phyloP scores from a whole-genome alignment of 768 basidiomycete species.

The Lentinus brumalis region DNA sequence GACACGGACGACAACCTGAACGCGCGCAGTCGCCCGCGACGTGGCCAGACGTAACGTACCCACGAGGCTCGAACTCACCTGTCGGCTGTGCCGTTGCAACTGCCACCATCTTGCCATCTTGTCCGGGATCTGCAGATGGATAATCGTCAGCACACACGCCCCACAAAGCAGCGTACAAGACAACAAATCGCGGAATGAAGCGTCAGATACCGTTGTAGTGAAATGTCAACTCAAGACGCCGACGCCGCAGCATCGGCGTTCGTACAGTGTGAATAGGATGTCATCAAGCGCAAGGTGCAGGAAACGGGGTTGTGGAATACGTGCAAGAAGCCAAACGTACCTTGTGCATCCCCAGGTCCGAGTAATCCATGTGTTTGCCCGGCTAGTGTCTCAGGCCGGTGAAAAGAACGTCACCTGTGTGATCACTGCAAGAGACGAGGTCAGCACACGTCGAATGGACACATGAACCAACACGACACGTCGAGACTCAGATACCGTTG shows the following conservation, averaged over 20 bases:
- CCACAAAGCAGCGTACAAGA: not conserved
- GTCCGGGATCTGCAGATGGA: not conserved
- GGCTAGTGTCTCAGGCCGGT: not conserved
- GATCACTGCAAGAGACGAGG: not conserved
- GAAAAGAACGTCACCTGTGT: not conserved
- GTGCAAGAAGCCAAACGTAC: not conserved
- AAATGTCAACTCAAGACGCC: slow-evolving; percentile 50
- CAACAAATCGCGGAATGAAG: slow-evolving; percentile 5
- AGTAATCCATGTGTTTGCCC: not conserved
- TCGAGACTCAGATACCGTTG: slow-evolving; percentile 27
- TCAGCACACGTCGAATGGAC: slow-evolving; percentile 14
- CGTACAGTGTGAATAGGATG: slow-evolving; percentile 75
- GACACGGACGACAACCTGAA: too few relatives aligned
- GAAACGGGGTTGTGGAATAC: slow-evolving; percentile 48
- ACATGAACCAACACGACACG: not conserved
- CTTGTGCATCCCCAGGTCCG: slow-evolving; percentile 23
- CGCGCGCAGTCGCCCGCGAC: too few relatives aligned
- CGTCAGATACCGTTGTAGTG: slow-evolving; percentile 89
- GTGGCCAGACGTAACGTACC: too few relatives aligned
- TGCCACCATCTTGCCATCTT: not conserved
- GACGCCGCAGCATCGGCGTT: slow-evolving; percentile 47
- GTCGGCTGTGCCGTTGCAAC: not conserved
- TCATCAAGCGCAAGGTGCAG: slow-evolving; percentile 27
- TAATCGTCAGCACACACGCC: not conserved
- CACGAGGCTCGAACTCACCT: not conserved